Evolutionary conservation across 1,284 basidiomycete species (phyloP).

Genomic region (Trametes versicolor): DNA sequence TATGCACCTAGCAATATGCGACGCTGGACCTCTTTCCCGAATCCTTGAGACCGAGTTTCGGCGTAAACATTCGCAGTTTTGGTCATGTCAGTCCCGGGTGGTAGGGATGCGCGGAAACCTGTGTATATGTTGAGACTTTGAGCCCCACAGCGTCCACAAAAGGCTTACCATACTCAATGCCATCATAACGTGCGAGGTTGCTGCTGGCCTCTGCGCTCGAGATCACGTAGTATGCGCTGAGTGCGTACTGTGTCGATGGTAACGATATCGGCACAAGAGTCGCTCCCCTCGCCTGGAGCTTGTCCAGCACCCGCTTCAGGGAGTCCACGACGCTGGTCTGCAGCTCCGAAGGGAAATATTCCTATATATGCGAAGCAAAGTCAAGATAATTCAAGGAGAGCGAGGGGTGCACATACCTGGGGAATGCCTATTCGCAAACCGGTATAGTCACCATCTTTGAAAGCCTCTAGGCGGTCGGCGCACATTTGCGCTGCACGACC

Average conservation of each 20-base stretch:
- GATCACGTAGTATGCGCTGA: constrained; percentile 96
- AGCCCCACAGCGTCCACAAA: constrained; percentile 2
- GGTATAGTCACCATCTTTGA: constrained; percentile 39
- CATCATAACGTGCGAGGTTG: constrained; percentile 92
- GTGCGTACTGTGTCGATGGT: constrained; percentile 79
- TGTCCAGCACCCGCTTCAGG: constrained; percentile 58
- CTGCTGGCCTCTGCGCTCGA: constrained; percentile 95
- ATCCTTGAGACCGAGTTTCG: constrained; percentile 69
- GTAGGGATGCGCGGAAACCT: constrained; percentile 61
- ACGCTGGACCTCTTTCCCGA: constrained; percentile 89
- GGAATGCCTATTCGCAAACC: constrained; percentile 70
- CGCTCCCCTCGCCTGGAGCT: constrained; percentile 72
- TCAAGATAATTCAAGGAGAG: no score
- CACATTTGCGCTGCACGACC: constrained; percentile 38
- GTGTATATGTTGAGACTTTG: background rate
- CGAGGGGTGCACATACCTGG: constrained; percentile 41
- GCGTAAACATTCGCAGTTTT: constrained; percentile 65
- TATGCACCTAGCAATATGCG: constrained; percentile 94
- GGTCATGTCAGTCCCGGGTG: constrained; percentile 52
- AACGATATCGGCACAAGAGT: constrained; percentile 79
- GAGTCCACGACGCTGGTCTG: constrained; percentile 57
- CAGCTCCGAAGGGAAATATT: constrained; percentile 86
- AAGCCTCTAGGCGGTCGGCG: constrained; percentile 20
- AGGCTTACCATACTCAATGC: constrained; percentile 75
- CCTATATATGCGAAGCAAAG: constrained; percentile 49